phyloP scores from a whole-genome alignment of 2,329 filamentous ascomycete genomes.

The Calonectria hawksworthii region DNA sequence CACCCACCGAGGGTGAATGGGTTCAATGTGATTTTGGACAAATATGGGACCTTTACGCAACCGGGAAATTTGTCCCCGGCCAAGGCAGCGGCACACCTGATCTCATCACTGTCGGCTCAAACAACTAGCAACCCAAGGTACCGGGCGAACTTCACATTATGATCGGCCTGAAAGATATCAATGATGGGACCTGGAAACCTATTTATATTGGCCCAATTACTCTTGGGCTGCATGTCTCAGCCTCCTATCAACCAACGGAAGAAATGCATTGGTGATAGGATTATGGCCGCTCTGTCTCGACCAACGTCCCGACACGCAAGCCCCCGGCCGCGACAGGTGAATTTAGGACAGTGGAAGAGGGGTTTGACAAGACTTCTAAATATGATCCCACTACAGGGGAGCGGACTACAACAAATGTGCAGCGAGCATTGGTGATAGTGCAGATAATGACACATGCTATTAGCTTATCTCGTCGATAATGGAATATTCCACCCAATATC shows the following conservation, averaged over 20 bases:
- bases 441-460: neutral
- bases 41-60: neutral
- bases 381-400: neutral
- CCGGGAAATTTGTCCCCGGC: neutral
- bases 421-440: neutral
- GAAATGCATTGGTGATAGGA: neutral
- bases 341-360: neutral
- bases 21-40: neutral
- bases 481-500: neutral
- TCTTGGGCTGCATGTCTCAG: neutral
- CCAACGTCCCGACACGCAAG: neutral
- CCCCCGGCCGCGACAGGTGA: neutral
- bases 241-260: neutral
- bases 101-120: neutral
- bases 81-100: neutral
- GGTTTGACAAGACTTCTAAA: neutral
- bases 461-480: neutral
- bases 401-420: neutral
- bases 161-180: neutral
- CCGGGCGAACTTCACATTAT: neutral
- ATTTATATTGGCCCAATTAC: neutral
- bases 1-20: neutral
- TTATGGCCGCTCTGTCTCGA: neutral
- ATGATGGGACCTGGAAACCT: neutral
- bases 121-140: neutral